A percentile compares a stretch with the other conserved stretches of the same genome.
Evolutionary conservation across 805 yeast genomes (phyloP).

Genomic region (Zygotorulaspora danielsina): DNA sequence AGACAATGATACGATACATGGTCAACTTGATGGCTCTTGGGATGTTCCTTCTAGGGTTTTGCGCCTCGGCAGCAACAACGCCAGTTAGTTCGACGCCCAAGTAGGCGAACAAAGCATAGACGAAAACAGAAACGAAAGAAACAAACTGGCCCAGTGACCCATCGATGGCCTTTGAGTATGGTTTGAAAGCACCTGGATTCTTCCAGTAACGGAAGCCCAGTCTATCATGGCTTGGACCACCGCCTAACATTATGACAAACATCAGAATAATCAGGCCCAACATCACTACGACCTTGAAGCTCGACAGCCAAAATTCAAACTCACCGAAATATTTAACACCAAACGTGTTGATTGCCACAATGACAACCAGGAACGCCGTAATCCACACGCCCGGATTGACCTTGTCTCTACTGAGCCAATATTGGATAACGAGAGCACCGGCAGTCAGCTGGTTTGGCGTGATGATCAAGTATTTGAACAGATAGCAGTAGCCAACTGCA

Average conservation of each 20-base stretch:
- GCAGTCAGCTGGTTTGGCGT: slow-evolving; percentile 46
- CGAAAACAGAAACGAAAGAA: slow-evolving; percentile 57
- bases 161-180: slow-evolving; percentile 40
- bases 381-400: slow-evolving; percentile 46
- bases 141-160: slow-evolving; percentile 55
- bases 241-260: slow-evolving; percentile 68
- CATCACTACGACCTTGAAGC: slow-evolving; percentile 60
- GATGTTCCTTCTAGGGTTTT: slow-evolving; percentile 61
- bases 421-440: slow-evolving; percentile 44
- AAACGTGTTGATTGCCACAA: slow-evolving; percentile 36
- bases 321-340: slow-evolving; percentile 47
- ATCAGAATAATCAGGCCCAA: slow-evolving; percentile 62
- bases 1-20: slow-evolving; percentile 61
- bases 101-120: slow-evolving; percentile 64
- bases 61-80: slow-evolving; percentile 69
- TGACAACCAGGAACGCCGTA: slow-evolving; percentile 39
- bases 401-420: slow-evolving; percentile 41
- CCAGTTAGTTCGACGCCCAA: slow-evolving; percentile 69
- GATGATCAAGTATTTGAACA: slow-evolving; percentile 45
- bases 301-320: slow-evolving; percentile 46
- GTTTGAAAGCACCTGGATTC: slow-evolving; percentile 60
- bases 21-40: slow-evolving; percentile 70
- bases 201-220: slow-evolving; percentile 69
- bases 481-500: slow-evolving; percentile 44
- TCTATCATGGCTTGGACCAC: slow-evolving; percentile 71